These are phyloP conservation scores for Parietaria judaica DNA, from an alignment of 306 rosid species.

Conservation along the genomic window DNA sequence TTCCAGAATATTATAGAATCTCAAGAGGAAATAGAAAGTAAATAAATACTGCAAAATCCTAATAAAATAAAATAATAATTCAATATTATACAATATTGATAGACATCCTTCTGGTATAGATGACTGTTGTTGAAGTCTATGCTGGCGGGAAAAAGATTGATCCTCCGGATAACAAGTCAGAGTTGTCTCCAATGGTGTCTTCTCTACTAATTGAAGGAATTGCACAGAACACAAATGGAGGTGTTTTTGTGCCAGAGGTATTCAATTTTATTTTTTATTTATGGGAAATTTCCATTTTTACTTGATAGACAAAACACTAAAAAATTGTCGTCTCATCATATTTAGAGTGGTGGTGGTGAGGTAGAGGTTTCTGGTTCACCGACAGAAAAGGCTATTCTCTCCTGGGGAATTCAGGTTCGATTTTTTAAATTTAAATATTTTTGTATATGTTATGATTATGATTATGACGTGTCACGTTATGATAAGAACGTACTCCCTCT, in stretches of 20 bases:
- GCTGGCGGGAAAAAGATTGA: conserved; percentile 51
- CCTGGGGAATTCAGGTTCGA: conserved; percentile 62
- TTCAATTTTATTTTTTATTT: conserved; percentile 4
- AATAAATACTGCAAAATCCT: too few relatives aligned
- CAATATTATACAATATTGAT: not conserved
- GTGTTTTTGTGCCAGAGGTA: conserved; percentile 70
- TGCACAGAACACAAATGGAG: conserved; percentile 65
- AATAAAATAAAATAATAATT: too few relatives aligned
- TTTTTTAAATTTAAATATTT: not conserved
- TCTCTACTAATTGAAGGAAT: conserved; percentile 69
- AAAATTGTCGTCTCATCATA: conserved; percentile 7
- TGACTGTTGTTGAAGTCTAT: conserved; percentile 71
- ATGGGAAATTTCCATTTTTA: not conserved
- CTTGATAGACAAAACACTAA: not conserved
- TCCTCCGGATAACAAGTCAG: conserved; percentile 39
- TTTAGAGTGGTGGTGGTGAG: conserved; percentile 41
- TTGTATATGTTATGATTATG: not conserved
- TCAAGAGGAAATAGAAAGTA: too few relatives aligned
- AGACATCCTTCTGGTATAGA: conserved; percentile 32
- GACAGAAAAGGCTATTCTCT: conserved; percentile 79
- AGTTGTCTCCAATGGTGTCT: conserved; percentile 28
- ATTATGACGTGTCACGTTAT: not conserved
- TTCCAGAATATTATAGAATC: too few relatives aligned
- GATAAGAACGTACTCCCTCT: not conserved
- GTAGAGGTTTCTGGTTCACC: conserved; percentile 86